These are phyloP conservation scores for Aegilops bicornis DNA, from an alignment of 176 grass and related monocot species.

Conservation along the genomic window DNA sequence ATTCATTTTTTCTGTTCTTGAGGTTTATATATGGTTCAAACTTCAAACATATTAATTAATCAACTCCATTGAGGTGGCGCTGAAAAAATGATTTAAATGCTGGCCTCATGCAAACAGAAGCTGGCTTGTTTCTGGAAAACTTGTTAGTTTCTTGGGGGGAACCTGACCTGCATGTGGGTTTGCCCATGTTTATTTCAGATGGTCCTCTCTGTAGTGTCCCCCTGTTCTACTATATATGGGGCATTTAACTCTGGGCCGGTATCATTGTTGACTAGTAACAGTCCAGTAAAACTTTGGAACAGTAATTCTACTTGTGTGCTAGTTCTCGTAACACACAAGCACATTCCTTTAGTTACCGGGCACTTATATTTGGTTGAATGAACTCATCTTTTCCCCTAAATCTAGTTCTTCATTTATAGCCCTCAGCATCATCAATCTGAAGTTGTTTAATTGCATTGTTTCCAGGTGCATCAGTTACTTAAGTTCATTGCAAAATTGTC, in stretches of 20 bases:
- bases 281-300: not conserved
- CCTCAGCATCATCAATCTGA: slow-evolving; percentile 21
- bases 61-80: not conserved
- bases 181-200: not conserved
- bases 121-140: slow-evolving; percentile 15
- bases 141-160: slow-evolving; percentile 14
- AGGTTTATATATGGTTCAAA: not conserved
- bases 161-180: not conserved
- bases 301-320: not conserved
- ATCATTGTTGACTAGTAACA: slow-evolving; percentile 3
- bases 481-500: slow-evolving; percentile 75
- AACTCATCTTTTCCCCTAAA: slow-evolving; percentile 4
- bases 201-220: not conserved
- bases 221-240: not conserved
- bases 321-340: not conserved
- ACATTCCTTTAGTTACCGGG: not conserved
- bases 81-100: not conserved
- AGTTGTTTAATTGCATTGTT: slow-evolving; percentile 32
- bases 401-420: slow-evolving; percentile 17
- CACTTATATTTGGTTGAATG: slow-evolving; percentile 21
- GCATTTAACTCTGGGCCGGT: not conserved
- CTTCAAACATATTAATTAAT: not conserved
- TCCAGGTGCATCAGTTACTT: slow-evolving; percentile 88
- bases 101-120: not conserved
- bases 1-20: not conserved